Base-by-base conservation (phyloP, 495 filamentous ascomycete genomes). In the Cercophora newfieldiana region DNA sequence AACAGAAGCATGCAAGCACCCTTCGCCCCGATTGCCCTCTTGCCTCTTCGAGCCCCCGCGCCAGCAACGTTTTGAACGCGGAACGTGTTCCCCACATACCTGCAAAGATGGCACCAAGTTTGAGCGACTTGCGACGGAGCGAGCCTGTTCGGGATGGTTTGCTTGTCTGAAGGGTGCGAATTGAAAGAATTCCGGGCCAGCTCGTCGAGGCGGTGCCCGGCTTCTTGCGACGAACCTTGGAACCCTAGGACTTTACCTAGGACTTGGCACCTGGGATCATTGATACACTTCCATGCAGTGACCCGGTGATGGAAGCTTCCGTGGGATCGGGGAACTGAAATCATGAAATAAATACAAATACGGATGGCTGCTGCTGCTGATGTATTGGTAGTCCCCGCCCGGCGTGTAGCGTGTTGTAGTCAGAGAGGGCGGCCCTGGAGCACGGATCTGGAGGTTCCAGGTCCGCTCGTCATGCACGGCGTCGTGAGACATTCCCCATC, bases 1-100 rank as follows among this genome's bases (percentile, higher is more conserved):
- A 67, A 66, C 50, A 66, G 31, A 56, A 65, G 55, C 64, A 70
- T 61, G 49, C 67, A 69, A 57, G 26, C 63, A 61, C 47, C 33
- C 63, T 49, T 47, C 31, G n/a, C 54, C 59, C 50, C 47, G 24
- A 58, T 37, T 30, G 16, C 66, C 66, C 22, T 65, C 58, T 55
- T 55, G 25, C 29, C n/a, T 19, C 51, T 29, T 30, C 62, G 49
- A 18, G 30, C 50, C 55, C 29, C 25, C 26, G 55, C 21, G 22
- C 21, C 30, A 30, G 55, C 2, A 57, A 28, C 55, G 6, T 29
- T 26, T n/a, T 18, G 25, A 44, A 6, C 37, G 12, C 37, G 10
- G 37, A 44, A 44, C 37, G 12, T 44, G 30, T 14, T 44, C 37
- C 37, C 37, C 37, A 44, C 3, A 44, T 16, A 16, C 10, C 2